Conservation (phyloP, 192 early-diverging fungal species). For the Lunasporangiospora selenospora region DNA sequence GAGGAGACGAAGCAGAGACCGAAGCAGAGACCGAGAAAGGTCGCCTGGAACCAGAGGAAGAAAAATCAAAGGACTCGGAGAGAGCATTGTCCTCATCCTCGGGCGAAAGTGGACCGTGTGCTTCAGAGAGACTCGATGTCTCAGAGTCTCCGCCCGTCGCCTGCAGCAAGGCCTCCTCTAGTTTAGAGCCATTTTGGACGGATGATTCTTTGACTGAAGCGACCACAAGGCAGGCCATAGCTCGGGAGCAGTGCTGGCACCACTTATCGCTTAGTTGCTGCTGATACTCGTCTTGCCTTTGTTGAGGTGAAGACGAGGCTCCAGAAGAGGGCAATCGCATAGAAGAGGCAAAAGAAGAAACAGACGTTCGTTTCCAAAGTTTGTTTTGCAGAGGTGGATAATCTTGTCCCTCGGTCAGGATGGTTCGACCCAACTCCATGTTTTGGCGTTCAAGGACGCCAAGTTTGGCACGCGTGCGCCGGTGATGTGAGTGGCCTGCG, state of each 20-base stretch:
- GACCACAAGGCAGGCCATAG: conserved; percentile 35
- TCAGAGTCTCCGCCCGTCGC: no score
- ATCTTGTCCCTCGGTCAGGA: conserved; percentile 3
- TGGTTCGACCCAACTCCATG: conserved; percentile 1
- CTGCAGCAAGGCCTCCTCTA: no score
- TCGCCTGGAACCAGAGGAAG: no score
- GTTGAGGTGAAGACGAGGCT: not conserved
- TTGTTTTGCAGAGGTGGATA: not conserved
- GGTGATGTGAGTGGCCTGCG: conserved; percentile 23
- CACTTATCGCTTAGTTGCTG: conserved; percentile 1
- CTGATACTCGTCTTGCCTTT: not conserved
- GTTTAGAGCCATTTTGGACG: no score
- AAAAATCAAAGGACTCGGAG: no score
- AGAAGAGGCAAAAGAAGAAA: not conserved
- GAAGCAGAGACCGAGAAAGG: no score
- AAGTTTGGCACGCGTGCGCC: conserved; percentile 4
- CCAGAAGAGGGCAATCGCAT: not conserved
- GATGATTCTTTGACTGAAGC: conserved; percentile 9
- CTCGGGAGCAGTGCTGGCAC: conserved; percentile 34
- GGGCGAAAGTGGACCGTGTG: no score
- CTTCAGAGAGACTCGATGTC: no score
- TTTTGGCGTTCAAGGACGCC: conserved; percentile 7
- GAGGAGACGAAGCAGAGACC: no score
- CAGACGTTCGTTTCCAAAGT: not conserved
- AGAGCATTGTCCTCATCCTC: no score